These are phyloP conservation scores for Volvariella volvacea DNA, from an alignment of 1,284 basidiomycete genomes.

Conservation along the genomic window DNA sequence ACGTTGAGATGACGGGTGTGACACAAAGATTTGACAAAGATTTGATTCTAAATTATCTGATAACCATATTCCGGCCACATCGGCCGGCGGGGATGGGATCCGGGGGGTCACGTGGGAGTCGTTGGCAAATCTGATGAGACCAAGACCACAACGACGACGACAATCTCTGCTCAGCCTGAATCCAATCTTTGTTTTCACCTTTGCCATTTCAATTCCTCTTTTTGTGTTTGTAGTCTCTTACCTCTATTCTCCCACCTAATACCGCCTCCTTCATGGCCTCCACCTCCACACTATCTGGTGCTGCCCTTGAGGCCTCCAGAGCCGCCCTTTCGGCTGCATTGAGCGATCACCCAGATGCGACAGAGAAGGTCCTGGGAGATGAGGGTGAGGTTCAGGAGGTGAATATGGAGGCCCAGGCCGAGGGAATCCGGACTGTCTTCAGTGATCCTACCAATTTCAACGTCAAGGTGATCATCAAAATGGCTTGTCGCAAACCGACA, in stretches of 20 bases:
- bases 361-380: slow-evolving; percentile 40
- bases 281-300: slow-evolving; percentile 45
- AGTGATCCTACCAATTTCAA: slow-evolving; percentile 87
- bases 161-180: not conserved
- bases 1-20: slow-evolving; percentile 8
- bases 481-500: slow-evolving; percentile 3
- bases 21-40: slow-evolving; percentile 9
- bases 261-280: slow-evolving; percentile 15
- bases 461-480: slow-evolving; percentile 59
- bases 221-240: slow-evolving; percentile 7
- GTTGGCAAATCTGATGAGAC: not conserved
- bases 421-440: slow-evolving; percentile 84
- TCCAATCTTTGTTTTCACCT: not conserved
- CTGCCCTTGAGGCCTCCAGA: slow-evolving; percentile 67
- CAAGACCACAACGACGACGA: too few relatives aligned
- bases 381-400: slow-evolving; percentile 75
- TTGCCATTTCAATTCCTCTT: slow-evolving; percentile 9
- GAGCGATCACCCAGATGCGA: slow-evolving; percentile 41
- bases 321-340: slow-evolving; percentile 67
- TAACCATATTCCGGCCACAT: slow-evolving; percentile 1
- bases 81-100: not conserved
- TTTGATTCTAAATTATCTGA: slow-evolving; percentile 10
- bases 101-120: not conserved
- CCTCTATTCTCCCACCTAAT: too few relatives aligned
- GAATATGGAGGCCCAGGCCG: slow-evolving; percentile 76